Percentiles rank a stretch among this genome's conserved stretches.
Evolutionary conservation across 208 protist genomes (phyloP).

Genomic region (Trypanosoma scelopori): DNA sequence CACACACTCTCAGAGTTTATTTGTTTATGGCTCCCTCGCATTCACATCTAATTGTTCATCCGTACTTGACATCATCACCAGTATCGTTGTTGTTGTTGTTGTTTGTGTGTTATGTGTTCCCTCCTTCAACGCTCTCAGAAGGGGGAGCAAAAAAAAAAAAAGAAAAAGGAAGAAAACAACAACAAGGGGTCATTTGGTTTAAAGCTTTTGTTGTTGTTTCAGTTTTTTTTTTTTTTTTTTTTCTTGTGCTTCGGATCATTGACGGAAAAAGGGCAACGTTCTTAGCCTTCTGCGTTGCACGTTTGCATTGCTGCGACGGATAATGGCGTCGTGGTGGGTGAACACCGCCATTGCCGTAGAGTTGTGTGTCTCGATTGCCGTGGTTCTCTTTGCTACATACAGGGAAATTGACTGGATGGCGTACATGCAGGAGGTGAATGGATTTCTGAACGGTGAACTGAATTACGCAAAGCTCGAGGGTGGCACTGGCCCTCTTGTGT

Average conservation of each 20-base stretch:
- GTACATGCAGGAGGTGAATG: constrained; percentile 90
- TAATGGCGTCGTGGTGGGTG: constrained; percentile 12
- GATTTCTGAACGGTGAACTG: constrained; percentile 69
- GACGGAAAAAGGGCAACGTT: no score
- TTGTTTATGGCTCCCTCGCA: no score
- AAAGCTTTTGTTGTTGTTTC: no score
- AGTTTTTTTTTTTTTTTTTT: constrained; percentile 6
- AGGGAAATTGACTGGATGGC: constrained; percentile 91
- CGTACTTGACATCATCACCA: no score
- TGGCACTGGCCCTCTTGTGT: constrained; percentile 86
- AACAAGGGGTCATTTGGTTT: no score
- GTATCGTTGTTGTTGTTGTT: constrained; percentile 2
- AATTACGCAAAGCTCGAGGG: constrained; percentile 81
- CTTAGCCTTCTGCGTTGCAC: no score
- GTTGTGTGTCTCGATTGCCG: constrained; percentile 14
- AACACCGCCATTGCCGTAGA: constrained; percentile 18
- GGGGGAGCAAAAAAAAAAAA: no score
- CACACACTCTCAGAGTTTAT: no score
- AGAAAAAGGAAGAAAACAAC: no score
- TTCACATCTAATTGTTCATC: no score
- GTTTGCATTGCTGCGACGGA: not conserved
- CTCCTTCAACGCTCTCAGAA: not conserved
- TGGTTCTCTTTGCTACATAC: constrained; percentile 57
- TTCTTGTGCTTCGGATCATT: not conserved
- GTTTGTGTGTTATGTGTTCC: constrained; percentile 6